These are phyloP conservation scores for Didymella keratinophila DNA, from an alignment of 2,329 filamentous ascomycete species.

Conservation along the genomic window DNA sequence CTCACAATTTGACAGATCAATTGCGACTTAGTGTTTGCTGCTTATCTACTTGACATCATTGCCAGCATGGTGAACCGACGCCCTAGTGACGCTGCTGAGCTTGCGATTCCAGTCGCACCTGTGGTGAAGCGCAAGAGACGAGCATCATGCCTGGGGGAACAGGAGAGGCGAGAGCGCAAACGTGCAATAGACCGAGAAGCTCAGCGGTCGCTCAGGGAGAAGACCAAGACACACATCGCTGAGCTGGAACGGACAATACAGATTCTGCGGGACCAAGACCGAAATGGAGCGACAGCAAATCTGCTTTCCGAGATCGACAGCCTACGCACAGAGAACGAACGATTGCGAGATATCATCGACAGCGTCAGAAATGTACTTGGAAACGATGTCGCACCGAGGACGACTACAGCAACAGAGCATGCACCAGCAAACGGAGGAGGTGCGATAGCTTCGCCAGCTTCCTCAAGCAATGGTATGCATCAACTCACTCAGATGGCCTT, in stretches of 20 bases:
- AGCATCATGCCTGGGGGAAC: conserved; percentile 46
- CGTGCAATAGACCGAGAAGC: conserved; percentile 49
- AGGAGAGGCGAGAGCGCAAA: conserved; percentile 46
- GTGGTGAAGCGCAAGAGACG: conserved; percentile 46
- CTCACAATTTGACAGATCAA: conserved; percentile 17
- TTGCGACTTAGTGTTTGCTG: conserved; percentile 22
- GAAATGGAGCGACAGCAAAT: conserved; percentile 43
- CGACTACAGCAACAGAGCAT: conserved; percentile 7
- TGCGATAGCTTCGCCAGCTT: conserved; percentile 27
- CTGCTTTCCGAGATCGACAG: conserved; percentile 44
- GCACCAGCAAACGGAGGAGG: conserved; percentile 16
- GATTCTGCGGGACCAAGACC: conserved; percentile 45
- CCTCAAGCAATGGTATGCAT: conserved; percentile 39
- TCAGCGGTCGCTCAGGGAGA: conserved; percentile 46
- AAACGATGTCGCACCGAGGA: conserved; percentile 29
- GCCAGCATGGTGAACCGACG: conserved; percentile 38
- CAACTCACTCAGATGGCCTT: background rate
- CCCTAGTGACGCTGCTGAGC: conserved; percentile 34
- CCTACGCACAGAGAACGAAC: conserved; percentile 46
- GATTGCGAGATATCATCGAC: conserved; percentile 44
- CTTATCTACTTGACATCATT: conserved; percentile 19
- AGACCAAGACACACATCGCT: conserved; percentile 50
- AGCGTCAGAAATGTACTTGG: conserved; percentile 45
- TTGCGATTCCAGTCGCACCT: conserved; percentile 33
- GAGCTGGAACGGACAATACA: conserved; percentile 48